Evolutionary conservation across 2,329 filamentous ascomycete genomes (phyloP).

Genomic region (Diaporthe capsici): DNA sequence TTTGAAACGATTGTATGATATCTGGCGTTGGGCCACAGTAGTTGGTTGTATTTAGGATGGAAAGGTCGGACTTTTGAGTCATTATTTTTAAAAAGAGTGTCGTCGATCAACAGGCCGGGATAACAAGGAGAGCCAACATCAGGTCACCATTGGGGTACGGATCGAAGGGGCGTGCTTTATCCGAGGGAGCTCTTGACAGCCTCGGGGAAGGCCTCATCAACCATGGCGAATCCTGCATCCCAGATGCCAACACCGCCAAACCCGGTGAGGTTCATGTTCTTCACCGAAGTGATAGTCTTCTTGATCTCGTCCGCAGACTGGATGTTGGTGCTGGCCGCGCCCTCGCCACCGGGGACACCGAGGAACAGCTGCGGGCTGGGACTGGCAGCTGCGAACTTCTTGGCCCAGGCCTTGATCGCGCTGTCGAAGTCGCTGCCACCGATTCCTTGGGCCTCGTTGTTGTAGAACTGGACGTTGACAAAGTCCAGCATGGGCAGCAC

Average conservation of each 20-base stretch:
- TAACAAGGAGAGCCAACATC: not conserved
- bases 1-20: not conserved
- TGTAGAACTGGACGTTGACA: conserved; percentile 40
- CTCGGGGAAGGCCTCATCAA: conserved; percentile 14
- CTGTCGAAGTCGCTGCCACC: conserved; percentile 27
- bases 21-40: not conserved
- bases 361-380: conserved; percentile 39
- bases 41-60: not conserved
- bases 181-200: conserved; percentile 32
- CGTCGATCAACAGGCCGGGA: not conserved
- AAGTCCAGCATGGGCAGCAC: conserved; percentile 32
- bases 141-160: not conserved
- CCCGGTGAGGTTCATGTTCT: conserved; percentile 17
- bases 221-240: conserved; percentile 34
- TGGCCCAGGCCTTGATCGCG: conserved; percentile 30
- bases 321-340: conserved; percentile 27
- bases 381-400: conserved; percentile 17
- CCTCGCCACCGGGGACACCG: conserved; percentile 29
- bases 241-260: conserved; percentile 38
- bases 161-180: not conserved
- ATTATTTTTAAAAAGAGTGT: not conserved
- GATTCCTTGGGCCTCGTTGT: conserved; percentile 29
- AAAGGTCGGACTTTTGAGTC: not conserved
- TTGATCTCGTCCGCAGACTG: conserved; percentile 34
- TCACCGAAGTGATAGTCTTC: conserved; percentile 21